Evolutionary conservation across 306 rosid genomes (phyloP), one percentile per base, ranked within the genome.

Genomic region (Lablab purpureus): DNA sequence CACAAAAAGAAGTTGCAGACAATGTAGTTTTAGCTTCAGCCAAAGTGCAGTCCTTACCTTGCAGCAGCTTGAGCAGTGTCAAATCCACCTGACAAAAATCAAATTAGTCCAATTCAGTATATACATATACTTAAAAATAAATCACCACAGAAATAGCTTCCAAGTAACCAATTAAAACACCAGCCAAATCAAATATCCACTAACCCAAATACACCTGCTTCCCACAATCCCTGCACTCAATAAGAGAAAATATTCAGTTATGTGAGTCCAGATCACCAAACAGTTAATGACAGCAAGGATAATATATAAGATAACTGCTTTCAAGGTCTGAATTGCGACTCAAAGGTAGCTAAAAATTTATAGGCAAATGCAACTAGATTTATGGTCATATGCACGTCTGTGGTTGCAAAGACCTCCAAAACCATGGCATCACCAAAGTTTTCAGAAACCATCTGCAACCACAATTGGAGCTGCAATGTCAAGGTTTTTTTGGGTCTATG

Each of bases 121-220:
- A 6, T 19, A 13, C 45, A 17, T 1, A 62, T 3, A 49, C 11
- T 19, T 3, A 10, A 13, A 2, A 12, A 3, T 0, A 54, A 66
- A 49, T 5, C 10, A 41, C 14, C 51, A 76, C 40, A 66, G 1
- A 40, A 40, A 63, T 67, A 27, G 75, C 14, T 67, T 46, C 8
- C 45, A 54, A 67, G 1, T 46, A 66, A 69, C 40, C 40, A 36
- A 6, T 36, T 36, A 67, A 40, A 28, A 45, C 2, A 78, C 11
- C 43, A 56, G 50, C 12, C 71, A 50, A 80, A 18, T 10, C 1
- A 21, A 47, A 54, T 19, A 49, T 72, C 73, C 80, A 54, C 85
- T 75, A 81, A 90, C 97, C 97, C 80, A 92, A 87, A 82, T 92
- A 92, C 21, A 92, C 92, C 77, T 92, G 97, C 84, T 92, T 92